Evolutionary conservation across 1,284 basidiomycete genomes (phyloP).

Genomic region (Peniophora sp.): DNA sequence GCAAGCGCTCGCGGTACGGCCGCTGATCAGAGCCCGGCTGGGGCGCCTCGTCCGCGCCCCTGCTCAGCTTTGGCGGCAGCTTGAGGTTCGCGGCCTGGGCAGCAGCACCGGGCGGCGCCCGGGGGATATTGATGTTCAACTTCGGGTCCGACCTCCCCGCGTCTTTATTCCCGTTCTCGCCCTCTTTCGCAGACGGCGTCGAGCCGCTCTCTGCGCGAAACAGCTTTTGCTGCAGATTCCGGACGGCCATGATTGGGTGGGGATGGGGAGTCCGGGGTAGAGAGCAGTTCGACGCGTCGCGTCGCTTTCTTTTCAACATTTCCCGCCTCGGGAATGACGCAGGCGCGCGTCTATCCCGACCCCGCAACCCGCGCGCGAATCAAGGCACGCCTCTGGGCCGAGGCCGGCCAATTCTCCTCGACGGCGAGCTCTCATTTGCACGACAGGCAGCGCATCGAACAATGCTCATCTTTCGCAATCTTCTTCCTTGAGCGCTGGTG

Average conservation of each 20-base stretch:
- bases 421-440: no score
- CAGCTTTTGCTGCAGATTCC: conserved; percentile 71
- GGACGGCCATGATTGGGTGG: conserved; percentile 29
- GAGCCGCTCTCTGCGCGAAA: conserved; percentile 40
- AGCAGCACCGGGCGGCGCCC: conserved; percentile 24
- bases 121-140: conserved; percentile 79
- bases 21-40: conserved; percentile 16
- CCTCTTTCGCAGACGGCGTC: conserved; percentile 5
- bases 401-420: no score
- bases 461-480: no score
- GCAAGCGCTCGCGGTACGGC: conserved; percentile 52
- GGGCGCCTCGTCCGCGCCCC: conserved; percentile 24
- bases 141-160: conserved; percentile 22
- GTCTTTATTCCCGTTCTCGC: no score
- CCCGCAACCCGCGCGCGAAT: conserved; percentile 4
- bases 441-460: no score
- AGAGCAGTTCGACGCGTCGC: conserved; percentile 1
- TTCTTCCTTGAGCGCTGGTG: no score
- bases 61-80: conserved; percentile 39
- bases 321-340: conserved; percentile 9
- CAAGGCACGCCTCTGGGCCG: no score
- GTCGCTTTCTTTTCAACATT: conserved; percentile 9
- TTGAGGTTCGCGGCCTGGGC: conserved; percentile 17
- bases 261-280: conserved; percentile 11
- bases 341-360: conserved; percentile 7